These are phyloP conservation scores for Dictyostelium purpureum DNA, from an alignment of 78 protist species.

Conservation along the genomic window DNA sequence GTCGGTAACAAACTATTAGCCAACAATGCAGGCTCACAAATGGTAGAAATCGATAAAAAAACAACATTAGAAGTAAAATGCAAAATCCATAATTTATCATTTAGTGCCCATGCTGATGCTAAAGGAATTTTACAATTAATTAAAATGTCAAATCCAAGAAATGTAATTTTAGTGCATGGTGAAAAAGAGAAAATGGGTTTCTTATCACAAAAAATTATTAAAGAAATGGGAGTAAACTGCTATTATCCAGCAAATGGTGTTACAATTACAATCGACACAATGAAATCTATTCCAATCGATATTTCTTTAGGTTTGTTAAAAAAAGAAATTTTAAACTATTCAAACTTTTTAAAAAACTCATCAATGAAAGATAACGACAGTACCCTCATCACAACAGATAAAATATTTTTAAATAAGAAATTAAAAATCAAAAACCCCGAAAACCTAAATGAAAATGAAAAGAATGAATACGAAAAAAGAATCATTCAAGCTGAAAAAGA, in stretches of 20 bases:
- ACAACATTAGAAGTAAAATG: conserved; percentile 78
- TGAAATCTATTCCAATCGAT: conserved; percentile 66
- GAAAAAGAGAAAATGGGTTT: conserved; percentile 91
- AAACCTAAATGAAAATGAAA: not conserved
- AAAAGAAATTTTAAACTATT: conserved; percentile 49
- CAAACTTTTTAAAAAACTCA: conserved; percentile 1
- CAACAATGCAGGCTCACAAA: not conserved
- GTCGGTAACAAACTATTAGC: conserved; percentile 88
- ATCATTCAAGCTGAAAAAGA: no score
- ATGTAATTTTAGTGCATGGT: conserved; percentile 98
- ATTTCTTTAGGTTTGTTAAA: conserved; percentile 71
- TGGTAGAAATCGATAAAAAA: conserved; percentile 83
- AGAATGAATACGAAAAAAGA: no score
- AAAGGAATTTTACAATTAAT: conserved; percentile 94
- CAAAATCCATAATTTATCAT: conserved; percentile 80
- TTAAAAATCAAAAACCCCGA: not conserved
- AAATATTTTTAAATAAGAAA: not conserved
- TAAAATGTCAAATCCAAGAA: conserved; percentile 86
- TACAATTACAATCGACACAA: conserved; percentile 66
- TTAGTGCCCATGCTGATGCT: conserved; percentile 98
- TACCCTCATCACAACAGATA: not conserved
- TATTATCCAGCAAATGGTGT: conserved; percentile 93
- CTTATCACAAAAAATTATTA: conserved; percentile 80
- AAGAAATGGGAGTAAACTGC: conserved; percentile 87
- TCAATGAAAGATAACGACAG: no score